Evolutionary conservation across 805 yeast genomes (phyloP), one percentile per base, ranked within the genome.

Genomic region (Alloascoidea africana): DNA sequence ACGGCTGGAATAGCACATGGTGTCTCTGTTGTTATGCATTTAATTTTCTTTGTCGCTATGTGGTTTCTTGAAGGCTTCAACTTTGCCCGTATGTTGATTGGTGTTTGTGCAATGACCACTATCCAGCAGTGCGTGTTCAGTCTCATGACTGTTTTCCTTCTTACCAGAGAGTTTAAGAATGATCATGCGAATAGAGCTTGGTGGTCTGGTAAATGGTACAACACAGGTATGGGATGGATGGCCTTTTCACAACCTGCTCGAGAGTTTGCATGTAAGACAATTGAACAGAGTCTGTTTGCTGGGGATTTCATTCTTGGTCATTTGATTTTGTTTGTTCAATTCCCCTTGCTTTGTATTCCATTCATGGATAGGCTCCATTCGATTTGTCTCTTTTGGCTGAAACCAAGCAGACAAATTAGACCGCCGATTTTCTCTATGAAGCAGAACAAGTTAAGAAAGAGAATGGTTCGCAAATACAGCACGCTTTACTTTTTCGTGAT

Each of bases 371-470:
- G 77, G 64, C 76, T 86, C 82, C 97, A 87, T 58, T 81, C 95
- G 23, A 70, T 83, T 49, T 81, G 86, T 87, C 67, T 87, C 59
- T 81, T 87, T 72, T 87, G 97, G 97, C 73, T 87, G 62, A 79
- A 79, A 57, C 96, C 96, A 45, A 68, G 83, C 41, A 72, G 82
- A 60, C 83, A 76, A 62, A 79, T 78, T 50, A 76, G 86, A 65
- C 83, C 93, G 43, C 93, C 93, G 48, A 76, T 82, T 52, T 75
- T 77, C 54, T 76, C 91, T n/a, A 65, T 79, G 63, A 79, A 78
- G 54, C 91, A 79, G 60, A 79, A 85, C 27, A 71, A 78, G 61
- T 70, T 78, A 62, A 77, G 94, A 62, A 78, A 76, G 74, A 73
- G 91, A 66, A 80, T 82, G 85, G 82, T 83, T 32, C 76, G 79